Evolutionary conservation across 2,329 filamentous ascomycete species (phyloP).

Genomic region (Orbilia brochopaga): DNA sequence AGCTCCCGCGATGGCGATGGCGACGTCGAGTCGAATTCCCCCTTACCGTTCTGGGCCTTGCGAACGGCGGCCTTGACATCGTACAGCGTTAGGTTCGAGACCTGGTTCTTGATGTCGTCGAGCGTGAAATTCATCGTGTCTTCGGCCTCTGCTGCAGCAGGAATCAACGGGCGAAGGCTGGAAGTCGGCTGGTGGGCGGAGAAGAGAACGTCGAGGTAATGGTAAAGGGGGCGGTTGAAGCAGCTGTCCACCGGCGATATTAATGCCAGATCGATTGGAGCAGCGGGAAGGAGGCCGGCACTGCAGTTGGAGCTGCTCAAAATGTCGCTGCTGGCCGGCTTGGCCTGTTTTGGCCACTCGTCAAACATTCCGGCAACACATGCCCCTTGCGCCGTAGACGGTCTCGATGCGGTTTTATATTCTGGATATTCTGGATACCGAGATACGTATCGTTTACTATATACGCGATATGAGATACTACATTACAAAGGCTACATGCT

Average conservation of each 20-base stretch:
- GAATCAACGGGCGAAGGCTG: not conserved
- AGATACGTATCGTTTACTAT: no score
- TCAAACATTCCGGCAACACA: slow-evolving; percentile 41
- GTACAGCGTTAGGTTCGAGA: slow-evolving; percentile 90
- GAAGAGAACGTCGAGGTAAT: slow-evolving; percentile 3
- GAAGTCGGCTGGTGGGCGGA: not conserved
- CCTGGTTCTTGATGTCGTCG: slow-evolving; percentile 80
- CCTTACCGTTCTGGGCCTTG: slow-evolving; percentile 90
- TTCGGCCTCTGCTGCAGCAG: not conserved
- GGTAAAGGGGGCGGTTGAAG: slow-evolving; percentile 10
- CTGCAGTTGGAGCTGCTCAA: slow-evolving; percentile 48
- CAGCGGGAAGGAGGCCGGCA: slow-evolving; percentile 17
- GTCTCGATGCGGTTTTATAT: not conserved
- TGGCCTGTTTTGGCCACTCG: slow-evolving; percentile 10
- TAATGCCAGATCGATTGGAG: slow-evolving; percentile 37
- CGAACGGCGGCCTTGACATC: slow-evolving; percentile 93
- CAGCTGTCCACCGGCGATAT: not conserved
- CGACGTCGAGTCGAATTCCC: slow-evolving; percentile 22
- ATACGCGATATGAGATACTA: no score
- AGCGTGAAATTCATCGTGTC: slow-evolving; percentile 60
- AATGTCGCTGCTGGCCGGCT: slow-evolving; percentile 38
- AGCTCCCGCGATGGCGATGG: slow-evolving; percentile 22
- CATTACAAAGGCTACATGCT: not conserved
- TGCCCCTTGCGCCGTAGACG: slow-evolving; percentile 7
- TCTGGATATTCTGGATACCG: no score